Evolutionary conservation across 306 rosid genomes (phyloP).

Genomic region (Medicago arabica): DNA sequence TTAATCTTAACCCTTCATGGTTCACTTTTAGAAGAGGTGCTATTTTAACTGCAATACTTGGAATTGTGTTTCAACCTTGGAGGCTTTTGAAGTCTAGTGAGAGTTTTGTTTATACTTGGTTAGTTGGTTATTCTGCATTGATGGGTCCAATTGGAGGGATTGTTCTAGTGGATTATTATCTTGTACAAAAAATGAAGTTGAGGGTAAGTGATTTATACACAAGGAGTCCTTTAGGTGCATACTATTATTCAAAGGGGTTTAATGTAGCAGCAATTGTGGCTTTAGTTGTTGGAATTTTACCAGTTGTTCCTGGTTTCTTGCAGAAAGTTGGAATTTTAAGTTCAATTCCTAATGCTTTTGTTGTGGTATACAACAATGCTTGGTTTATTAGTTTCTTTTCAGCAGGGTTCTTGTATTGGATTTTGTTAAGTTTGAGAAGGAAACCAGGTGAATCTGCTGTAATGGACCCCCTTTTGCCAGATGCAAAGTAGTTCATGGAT

Average conservation of each 20-base stretch:
- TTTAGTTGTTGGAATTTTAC: slow-evolving; percentile 69
- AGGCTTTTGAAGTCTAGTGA: slow-evolving; percentile 81
- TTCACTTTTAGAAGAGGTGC: slow-evolving; percentile 83
- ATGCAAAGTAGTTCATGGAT: slow-evolving; percentile 1
- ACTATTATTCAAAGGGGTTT: slow-evolving; percentile 68
- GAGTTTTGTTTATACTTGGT: slow-evolving; percentile 92
- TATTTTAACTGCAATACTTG: slow-evolving; percentile 71
- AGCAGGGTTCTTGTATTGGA: slow-evolving; percentile 70
- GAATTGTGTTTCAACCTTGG: slow-evolving; percentile 92
- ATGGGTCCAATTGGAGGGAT: slow-evolving; percentile 87
- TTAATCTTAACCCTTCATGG: slow-evolving; percentile 67
- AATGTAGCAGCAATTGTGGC: slow-evolving; percentile 75
- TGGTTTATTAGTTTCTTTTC: slow-evolving; percentile 87
- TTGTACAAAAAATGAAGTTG: slow-evolving; percentile 51
- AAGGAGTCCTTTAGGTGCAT: slow-evolving; percentile 59
- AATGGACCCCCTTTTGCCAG: slow-evolving; percentile 40
- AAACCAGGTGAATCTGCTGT: slow-evolving; percentile 37
- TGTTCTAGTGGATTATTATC: slow-evolving; percentile 72
- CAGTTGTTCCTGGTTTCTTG: slow-evolving; percentile 85
- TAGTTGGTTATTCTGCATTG: slow-evolving; percentile 87
- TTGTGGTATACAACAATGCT: slow-evolving; percentile 74
- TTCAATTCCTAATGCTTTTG: slow-evolving; percentile 53
- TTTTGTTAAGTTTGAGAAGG: slow-evolving; percentile 50
- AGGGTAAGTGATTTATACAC: slow-evolving; percentile 68
- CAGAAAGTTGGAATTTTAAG: slow-evolving; percentile 61